Conservation (phyloP, 1,284 basidiomycete species). For the Marasmius fiardii region DNA sequence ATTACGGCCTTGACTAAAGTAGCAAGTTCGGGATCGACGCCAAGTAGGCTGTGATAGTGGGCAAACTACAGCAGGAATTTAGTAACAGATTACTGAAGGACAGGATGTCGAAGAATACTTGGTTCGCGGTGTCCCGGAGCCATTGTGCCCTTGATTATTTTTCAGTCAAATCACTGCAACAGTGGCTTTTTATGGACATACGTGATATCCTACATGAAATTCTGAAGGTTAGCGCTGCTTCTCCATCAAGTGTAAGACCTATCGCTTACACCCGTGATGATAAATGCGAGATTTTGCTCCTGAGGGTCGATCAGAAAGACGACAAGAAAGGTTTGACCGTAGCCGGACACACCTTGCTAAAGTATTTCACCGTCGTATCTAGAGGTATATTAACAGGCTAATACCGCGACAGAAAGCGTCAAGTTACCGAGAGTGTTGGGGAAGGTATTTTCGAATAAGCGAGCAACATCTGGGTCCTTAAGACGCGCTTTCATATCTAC, state of each 20-base stretch:
- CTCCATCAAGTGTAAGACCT: slow-evolving; percentile 1
- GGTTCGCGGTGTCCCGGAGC: slow-evolving; percentile 76
- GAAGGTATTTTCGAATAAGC: slow-evolving; percentile 75
- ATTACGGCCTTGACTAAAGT: slow-evolving; percentile 70
- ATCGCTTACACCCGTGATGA: slow-evolving; percentile 63
- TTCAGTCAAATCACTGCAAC: slow-evolving; percentile 3
- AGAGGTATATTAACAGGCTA: not conserved
- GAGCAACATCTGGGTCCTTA: slow-evolving; percentile 71
- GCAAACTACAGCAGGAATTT: slow-evolving; percentile 45
- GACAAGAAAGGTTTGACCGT: not conserved
- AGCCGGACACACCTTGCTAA: slow-evolving; percentile 41
- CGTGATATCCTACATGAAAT: slow-evolving; percentile 58
- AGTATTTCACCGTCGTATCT: slow-evolving; percentile 78
- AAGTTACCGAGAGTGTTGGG: slow-evolving; percentile 67
- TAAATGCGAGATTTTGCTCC: slow-evolving; percentile 70
- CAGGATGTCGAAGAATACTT: slow-evolving; percentile 33
- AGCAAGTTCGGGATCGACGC: slow-evolving; percentile 54
- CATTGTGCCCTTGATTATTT: slow-evolving; percentile 50
- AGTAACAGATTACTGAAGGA: not conserved
- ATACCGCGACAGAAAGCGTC: not conserved
- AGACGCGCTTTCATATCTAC: slow-evolving; percentile 64
- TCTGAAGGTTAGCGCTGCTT: slow-evolving; percentile 3
- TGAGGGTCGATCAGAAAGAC: slow-evolving; percentile 14
- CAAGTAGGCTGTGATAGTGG: slow-evolving; percentile 58
- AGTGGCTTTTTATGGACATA: slow-evolving; percentile 26